These are phyloP conservation scores for Daldinia grandis DNA, from an alignment of 495 filamentous ascomycete genomes.

Conservation along the genomic window DNA sequence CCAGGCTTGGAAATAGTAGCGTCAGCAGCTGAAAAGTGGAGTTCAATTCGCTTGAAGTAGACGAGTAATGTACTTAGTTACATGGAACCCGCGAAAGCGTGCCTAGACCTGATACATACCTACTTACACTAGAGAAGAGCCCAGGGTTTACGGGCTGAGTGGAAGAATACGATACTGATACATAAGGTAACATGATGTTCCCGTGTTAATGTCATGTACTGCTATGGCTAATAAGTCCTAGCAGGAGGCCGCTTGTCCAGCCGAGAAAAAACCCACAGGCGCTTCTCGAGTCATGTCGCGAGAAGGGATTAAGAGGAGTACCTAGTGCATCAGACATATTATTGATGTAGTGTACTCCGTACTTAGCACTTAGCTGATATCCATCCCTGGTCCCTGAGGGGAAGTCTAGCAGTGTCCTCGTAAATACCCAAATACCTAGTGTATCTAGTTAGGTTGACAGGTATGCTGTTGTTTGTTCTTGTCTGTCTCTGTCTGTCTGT, in stretches of 20 bases:
- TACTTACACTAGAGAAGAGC: conserved; percentile 4
- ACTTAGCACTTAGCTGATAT: conserved; percentile 3
- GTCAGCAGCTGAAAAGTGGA: conserved; percentile 45
- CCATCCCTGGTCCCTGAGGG: conserved; percentile 5
- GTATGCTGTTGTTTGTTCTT: conserved; percentile 14
- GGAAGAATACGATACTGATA: neutral
- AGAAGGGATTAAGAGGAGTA: conserved; percentile 24
- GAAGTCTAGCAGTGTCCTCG: neutral
- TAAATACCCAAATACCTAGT: conserved; percentile 7
- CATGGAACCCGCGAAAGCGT: conserved; percentile 4
- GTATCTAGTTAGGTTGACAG: neutral
- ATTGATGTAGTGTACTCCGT: too few relatives aligned
- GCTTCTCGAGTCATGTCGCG: conserved; percentile 29
- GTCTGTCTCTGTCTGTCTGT: neutral
- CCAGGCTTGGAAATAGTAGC: conserved; percentile 36
- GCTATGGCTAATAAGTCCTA: neutral
- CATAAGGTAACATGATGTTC: neutral
- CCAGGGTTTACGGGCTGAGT: neutral
- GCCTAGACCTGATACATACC: conserved; percentile 3
- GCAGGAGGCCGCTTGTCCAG: neutral
- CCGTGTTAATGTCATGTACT: neutral
- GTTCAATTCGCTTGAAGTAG: conserved; percentile 11
- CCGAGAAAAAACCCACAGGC: neutral
- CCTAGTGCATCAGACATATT: conserved; percentile 23
- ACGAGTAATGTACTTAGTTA: conserved; percentile 29